Evolutionary conservation across 495 filamentous ascomycete species (phyloP).

Genomic region (Paragyromitra xinjiangensis): DNA sequence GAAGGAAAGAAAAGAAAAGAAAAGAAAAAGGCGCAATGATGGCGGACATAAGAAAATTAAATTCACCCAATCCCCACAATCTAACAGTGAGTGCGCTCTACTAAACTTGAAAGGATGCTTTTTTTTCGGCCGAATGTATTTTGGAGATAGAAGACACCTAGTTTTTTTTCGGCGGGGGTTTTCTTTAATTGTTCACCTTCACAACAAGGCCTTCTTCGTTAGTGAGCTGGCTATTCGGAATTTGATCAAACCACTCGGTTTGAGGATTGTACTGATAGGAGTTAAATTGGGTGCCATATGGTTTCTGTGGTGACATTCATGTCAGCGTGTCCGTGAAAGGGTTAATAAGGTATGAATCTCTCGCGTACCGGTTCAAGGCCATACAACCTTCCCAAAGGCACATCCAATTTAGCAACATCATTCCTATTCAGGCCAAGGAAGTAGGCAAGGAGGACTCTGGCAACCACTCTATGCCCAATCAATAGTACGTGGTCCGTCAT

Average conservation of each 20-base stretch:
- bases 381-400: constrained; percentile 90
- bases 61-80: constrained; percentile 2
- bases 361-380: constrained; percentile 77
- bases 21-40: neutral
- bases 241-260: constrained; percentile 79
- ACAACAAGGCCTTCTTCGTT: constrained; percentile 56
- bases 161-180: neutral
- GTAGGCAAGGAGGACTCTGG: constrained; percentile 91
- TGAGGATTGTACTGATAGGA: constrained; percentile 86
- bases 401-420: constrained; percentile 89
- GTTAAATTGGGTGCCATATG: constrained; percentile 95
- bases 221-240: constrained; percentile 67
- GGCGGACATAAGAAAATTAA: neutral
- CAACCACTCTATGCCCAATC: constrained; percentile 87
- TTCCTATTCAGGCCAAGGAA: constrained; percentile 90
- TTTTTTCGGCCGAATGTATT: neutral
- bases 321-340: constrained; percentile 14
- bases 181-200: constrained; percentile 46
- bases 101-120: neutral
- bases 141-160: neutral
- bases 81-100: neutral
- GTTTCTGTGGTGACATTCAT: constrained; percentile 65
- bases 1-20: neutral
- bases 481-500: constrained; percentile 95
- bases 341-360: neutral